Conservation (phyloP, 2,329 filamentous ascomycete genomes). For the Colletotrichum siamense region DNA sequence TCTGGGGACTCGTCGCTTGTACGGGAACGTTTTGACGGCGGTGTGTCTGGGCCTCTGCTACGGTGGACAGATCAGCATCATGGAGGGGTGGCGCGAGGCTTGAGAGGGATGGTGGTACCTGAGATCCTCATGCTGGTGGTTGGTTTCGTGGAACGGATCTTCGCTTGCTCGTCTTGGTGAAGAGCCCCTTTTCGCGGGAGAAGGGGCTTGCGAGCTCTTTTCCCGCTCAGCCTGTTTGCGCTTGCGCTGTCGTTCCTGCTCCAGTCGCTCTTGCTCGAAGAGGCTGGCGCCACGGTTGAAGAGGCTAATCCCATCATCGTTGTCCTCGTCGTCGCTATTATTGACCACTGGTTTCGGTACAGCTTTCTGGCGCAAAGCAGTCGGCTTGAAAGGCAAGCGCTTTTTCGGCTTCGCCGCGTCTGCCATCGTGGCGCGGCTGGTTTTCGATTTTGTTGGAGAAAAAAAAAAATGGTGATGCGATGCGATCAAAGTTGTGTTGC, state of each 20-base stretch:
- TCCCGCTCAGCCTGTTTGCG: constrained; percentile 18
- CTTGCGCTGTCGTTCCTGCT: constrained; percentile 34
- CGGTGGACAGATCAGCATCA: constrained; percentile 17
- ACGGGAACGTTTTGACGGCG: constrained; percentile 43
- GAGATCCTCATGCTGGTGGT: constrained; percentile 20
- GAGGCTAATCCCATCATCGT: constrained; percentile 48
- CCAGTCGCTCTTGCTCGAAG: constrained; percentile 44
- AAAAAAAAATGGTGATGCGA: neutral
- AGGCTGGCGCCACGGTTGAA: constrained; percentile 58
- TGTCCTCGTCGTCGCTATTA: constrained; percentile 28
- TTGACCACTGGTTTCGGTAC: constrained; percentile 28
- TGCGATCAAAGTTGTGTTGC: neutral
- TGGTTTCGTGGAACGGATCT: constrained; percentile 25
- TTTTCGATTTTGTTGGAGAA: neutral
- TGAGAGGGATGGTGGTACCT: neutral
- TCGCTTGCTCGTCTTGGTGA: neutral
- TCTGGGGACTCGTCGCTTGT: constrained; percentile 18
- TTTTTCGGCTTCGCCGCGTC: constrained; percentile 32
- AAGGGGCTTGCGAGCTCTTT: constrained; percentile 4
- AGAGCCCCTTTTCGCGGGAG: neutral
- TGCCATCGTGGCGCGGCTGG: constrained; percentile 5
- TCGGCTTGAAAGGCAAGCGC: constrained; percentile 57
- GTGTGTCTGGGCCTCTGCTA: constrained; percentile 35
- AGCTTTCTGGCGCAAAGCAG: constrained; percentile 41
- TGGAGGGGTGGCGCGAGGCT: neutral